Evolutionary conservation across 2,329 filamentous ascomycete species (phyloP), one percentile per base, ranked within the genome.

Genomic region (Macrophomina tecta): DNA sequence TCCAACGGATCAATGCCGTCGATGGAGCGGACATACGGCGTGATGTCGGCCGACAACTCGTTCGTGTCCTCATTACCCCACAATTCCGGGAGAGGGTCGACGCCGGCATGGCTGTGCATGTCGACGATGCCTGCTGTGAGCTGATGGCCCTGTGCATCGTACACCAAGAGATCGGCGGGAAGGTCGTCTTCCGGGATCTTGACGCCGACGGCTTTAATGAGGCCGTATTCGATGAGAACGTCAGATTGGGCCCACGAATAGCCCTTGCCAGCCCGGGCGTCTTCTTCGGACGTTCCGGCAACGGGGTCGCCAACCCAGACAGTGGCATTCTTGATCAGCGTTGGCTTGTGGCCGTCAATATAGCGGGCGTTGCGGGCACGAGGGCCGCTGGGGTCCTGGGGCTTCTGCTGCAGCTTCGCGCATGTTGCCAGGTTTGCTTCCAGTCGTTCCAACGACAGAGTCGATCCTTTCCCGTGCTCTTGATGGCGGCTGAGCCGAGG

Each of bases 111-210:
- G 40, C 84, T 88, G 76, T 92, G 89, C 87, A 91, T 91, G 72
- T 91, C 90, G 56, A 91, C 86, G 70, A 91, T 87, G 16, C 89
- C 90, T 7, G 83, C 82, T 0, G 90, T 91, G 23, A 91, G 78
- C 66, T 83, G 86, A 3, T 87, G 84, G 1, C 89, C 88, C 32
- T 82, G 75, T 4, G 87, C 88, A 64, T 91, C 81, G 73, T 83
- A 89, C 8, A 88, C 72, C 4, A 84, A 69, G 0, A 81, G 82
- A 56, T 85, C 81, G 2, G 82, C 72, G 1, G 86, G 79, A 32
- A 90, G 72, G 0, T 76, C 75, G 3, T 74, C 72, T 0, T 77
- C 75, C 3, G 74, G 71, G 7, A 89, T 86, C 36, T 78, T 75
- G 3, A 76, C 64, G 38, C 79, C 80, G 9, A 90, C 85, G 18